Evolutionary conservation across 2,329 filamentous ascomycete genomes (phyloP).

Genomic region (Emydomyces testavorans): DNA sequence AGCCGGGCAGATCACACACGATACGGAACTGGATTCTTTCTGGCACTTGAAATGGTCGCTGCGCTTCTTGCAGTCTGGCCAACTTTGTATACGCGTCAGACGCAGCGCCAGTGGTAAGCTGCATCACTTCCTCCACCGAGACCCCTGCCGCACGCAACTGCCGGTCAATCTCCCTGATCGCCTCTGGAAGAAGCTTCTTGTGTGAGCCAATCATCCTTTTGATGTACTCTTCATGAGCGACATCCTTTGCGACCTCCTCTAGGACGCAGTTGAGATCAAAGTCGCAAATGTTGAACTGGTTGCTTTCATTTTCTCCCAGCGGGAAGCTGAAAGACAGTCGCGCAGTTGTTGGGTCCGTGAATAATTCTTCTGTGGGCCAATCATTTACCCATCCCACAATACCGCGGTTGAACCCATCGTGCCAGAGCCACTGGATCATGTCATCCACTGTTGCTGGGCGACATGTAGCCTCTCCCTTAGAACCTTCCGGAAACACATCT

Average conservation of each 20-base stretch:
- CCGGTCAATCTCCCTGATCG: constrained; percentile 13
- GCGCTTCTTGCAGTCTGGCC: constrained; percentile 7
- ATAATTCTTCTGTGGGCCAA: constrained; percentile 6
- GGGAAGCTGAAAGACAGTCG: neutral
- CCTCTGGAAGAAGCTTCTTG: constrained; percentile 9
- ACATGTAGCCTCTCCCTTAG: neutral
- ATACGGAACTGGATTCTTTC: constrained; percentile 12
- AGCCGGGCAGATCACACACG: constrained; percentile 8
- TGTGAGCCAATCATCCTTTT: constrained; percentile 12
- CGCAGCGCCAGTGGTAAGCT: constrained; percentile 9
- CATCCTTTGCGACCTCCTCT: neutral
- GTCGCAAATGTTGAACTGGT: neutral
- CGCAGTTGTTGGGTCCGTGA: neutral
- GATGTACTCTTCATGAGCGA: constrained; percentile 7
- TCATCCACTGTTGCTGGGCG: constrained; percentile 10
- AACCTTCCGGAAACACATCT: too few species aligned
- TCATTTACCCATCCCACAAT: constrained; percentile 14
- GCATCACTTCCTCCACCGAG: constrained; percentile 9
- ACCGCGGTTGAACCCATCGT: constrained; percentile 13
- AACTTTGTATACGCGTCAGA: constrained; percentile 14
- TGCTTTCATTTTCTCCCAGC: neutral
- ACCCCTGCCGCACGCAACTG: constrained; percentile 10
- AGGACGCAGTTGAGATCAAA: neutral
- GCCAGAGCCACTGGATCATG: constrained; percentile 16
- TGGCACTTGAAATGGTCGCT: neutral